Percentiles rank a stretch among this genome's conserved stretches.
Conservation (phyloP, 192 early-diverging fungal genomes). For the Podila epigama region DNA sequence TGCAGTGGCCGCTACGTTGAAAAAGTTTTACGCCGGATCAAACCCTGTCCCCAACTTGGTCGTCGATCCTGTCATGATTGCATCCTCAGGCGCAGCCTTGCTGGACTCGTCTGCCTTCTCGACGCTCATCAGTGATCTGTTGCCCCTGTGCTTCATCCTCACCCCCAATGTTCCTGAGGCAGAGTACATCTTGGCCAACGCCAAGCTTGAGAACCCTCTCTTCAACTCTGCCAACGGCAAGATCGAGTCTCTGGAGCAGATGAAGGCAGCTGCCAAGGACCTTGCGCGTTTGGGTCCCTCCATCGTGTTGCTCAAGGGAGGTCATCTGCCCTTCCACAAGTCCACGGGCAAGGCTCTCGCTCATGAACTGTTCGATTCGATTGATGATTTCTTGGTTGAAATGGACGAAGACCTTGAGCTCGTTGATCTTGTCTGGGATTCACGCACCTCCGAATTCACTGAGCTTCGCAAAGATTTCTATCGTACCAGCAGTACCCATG, state of each 20-base stretch:
- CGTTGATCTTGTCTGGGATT: slow-evolving; percentile 72
- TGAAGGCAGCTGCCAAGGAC: slow-evolving; percentile 65
- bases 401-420: slow-evolving; percentile 40
- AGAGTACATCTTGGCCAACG: slow-evolving; percentile 62
- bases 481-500: slow-evolving; percentile 79
- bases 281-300: slow-evolving; percentile 62
- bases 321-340: slow-evolving; percentile 68
- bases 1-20: slow-evolving; percentile 57
- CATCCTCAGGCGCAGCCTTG: slow-evolving; percentile 72
- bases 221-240: slow-evolving; percentile 10
- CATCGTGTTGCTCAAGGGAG: slow-evolving; percentile 81
- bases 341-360: slow-evolving; percentile 14
- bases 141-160: slow-evolving; percentile 75
- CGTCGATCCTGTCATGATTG: slow-evolving; percentile 90
- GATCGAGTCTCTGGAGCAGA: slow-evolving; percentile 65
- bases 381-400: slow-evolving; percentile 25
- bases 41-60: slow-evolving; percentile 56
- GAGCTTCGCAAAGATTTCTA: slow-evolving; percentile 65
- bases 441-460: slow-evolving; percentile 39
- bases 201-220: slow-evolving; percentile 6
- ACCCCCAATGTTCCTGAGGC: slow-evolving; percentile 91
- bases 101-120: slow-evolving; percentile 68
- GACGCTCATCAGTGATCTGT: slow-evolving; percentile 57
- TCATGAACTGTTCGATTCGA: slow-evolving; percentile 11
- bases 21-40: slow-evolving; percentile 27